Evolutionary conservation across 2,329 filamentous ascomycete genomes (phyloP).

Genomic region (Colletotrichum shisoi): DNA sequence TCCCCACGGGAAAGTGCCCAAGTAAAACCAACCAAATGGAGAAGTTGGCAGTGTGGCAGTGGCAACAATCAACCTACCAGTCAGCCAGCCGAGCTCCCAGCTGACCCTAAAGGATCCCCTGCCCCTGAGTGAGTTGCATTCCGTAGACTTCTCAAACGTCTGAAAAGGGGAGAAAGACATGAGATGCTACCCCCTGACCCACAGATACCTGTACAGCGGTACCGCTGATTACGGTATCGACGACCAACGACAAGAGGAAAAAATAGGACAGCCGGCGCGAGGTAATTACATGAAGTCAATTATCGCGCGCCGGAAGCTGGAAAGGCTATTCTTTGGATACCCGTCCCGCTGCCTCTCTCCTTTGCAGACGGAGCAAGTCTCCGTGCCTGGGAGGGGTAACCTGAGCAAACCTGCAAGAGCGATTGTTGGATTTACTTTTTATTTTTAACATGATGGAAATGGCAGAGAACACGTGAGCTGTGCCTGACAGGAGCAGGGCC

Average conservation of each 20-base stretch:
- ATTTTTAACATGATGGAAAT: neutral
- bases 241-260: neutral
- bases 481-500: slow-evolving; percentile 30
- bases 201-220: slow-evolving; percentile 1
- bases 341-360: neutral
- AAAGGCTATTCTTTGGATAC: too few species aligned
- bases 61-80: neutral
- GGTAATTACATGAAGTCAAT: neutral
- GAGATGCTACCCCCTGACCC: slow-evolving; percentile 4
- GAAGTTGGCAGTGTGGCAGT: slow-evolving; percentile 7
- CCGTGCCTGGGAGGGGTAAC: neutral
- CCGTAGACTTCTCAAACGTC: slow-evolving; percentile 9
- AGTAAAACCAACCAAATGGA: neutral
- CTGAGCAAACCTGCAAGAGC: neutral
- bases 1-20: slow-evolving; percentile 28
- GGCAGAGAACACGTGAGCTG: slow-evolving; percentile 21
- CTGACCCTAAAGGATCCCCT: slow-evolving; percentile 3
- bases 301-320: neutral
- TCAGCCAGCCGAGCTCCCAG: slow-evolving; percentile 4
- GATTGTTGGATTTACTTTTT: slow-evolving; percentile 1
- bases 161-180: neutral
- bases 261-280: too few species aligned
- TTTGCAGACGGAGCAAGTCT: neutral
- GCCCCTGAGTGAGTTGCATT: slow-evolving; percentile 21
- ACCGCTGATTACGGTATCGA: slow-evolving; percentile 1